phyloP scores from a whole-genome alignment of 306 rosid genomes.

The Lathyrus sativus region DNA sequence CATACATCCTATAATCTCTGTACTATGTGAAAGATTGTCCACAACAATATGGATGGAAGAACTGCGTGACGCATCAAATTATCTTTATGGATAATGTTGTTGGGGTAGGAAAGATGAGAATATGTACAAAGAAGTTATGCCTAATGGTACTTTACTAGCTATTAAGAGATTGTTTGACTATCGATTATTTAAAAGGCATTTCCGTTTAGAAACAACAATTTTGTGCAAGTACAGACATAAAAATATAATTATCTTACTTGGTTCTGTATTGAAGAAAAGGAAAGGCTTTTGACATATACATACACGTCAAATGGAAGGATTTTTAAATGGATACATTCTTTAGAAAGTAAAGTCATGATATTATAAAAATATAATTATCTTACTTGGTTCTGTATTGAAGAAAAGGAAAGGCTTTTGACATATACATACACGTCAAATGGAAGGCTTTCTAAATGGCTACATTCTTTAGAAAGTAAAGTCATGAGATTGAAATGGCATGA shows the following conservation, averaged over 20 bases:
- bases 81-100: constrained; percentile 2
- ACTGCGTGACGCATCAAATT: constrained; percentile 32
- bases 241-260: constrained; percentile 39
- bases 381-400: no score
- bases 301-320: constrained; percentile 44
- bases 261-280: constrained; percentile 37
- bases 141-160: constrained; percentile 30
- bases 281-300: constrained; percentile 28
- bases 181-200: constrained; percentile 1
- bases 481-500: constrained; percentile 18
- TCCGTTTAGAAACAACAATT: constrained; percentile 34
- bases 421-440: no score
- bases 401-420: no score
- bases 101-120: constrained; percentile 38
- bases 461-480: background rate
- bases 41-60: constrained; percentile 31
- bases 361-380: no score
- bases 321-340: constrained; percentile 42
- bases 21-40: constrained; percentile 15
- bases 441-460: no score
- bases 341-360: constrained; percentile 1
- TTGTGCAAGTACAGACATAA: constrained; percentile 34
- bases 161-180: constrained; percentile 39
- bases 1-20: background rate
- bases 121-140: constrained; percentile 42